Percentiles rank a stretch among this genome's conserved stretches.
Conservation (phyloP, 1,284 basidiomycete genomes). For the Coriolopsis trogii region DNA sequence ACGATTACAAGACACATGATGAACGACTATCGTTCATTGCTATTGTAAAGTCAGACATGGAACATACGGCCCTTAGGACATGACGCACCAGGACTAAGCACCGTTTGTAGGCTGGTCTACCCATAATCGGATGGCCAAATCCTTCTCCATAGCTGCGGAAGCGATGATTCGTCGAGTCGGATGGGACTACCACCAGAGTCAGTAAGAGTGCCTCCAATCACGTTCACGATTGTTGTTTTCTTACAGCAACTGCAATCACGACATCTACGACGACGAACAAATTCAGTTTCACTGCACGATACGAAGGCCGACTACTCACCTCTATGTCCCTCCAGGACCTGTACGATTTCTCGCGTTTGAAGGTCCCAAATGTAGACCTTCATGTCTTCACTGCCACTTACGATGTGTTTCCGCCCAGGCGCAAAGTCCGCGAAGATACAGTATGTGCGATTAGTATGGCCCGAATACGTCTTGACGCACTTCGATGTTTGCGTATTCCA, state of each 20-base stretch:
- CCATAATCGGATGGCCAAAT: conserved; percentile 82
- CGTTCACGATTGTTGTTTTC: conserved; percentile 28
- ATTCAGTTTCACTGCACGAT: not conserved
- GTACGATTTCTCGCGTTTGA: conserved; percentile 78
- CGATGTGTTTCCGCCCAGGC: conserved; percentile 63
- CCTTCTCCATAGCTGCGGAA: conserved; percentile 84
- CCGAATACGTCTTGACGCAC: conserved; percentile 91
- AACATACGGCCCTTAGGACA: no score
- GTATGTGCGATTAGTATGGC: conserved; percentile 82
- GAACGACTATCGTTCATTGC: no score
- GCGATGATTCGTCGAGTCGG: conserved; percentile 75
- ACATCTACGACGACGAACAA: conserved; percentile 58
- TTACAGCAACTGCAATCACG: conserved; percentile 73
- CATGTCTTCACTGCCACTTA: conserved; percentile 90
- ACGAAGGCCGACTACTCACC: conserved; percentile 47
- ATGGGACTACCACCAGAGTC: conserved; percentile 56
- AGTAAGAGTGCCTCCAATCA: not conserved
- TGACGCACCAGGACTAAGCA: not conserved
- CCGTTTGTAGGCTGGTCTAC: conserved; percentile 40
- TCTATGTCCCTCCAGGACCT: conserved; percentile 79
- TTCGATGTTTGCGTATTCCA: conserved; percentile 95
- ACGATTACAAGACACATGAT: no score
- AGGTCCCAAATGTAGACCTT: conserved; percentile 92
- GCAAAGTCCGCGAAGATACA: conserved; percentile 70
- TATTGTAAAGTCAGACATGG: no score